phyloP scores from a whole-genome alignment of 768 basidiomycete species.

The Fibroporia radiculosa region DNA sequence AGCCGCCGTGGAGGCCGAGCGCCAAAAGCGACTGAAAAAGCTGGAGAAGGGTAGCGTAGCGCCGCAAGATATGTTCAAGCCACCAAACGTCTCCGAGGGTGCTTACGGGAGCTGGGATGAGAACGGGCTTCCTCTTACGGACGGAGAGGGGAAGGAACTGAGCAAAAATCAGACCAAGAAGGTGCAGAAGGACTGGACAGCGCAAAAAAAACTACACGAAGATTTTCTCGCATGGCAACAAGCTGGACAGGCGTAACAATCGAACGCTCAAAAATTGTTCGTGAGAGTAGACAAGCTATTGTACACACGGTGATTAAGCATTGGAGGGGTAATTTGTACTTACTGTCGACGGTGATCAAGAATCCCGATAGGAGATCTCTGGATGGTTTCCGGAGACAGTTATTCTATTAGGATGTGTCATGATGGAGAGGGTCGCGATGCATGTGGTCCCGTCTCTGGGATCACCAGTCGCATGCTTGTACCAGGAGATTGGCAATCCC shows the following conservation, averaged over 20 bases:
- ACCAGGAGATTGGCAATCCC: conserved; percentile 60
- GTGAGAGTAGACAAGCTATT: too few relatives aligned
- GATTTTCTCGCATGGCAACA: conserved; percentile 56
- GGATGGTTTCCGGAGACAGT: too few relatives aligned
- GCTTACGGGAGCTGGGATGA: conserved; percentile 82
- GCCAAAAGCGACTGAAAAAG: conserved; percentile 62
- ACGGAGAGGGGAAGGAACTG: conserved; percentile 76
- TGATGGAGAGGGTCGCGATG: too few relatives aligned
- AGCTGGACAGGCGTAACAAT: conserved; percentile 8
- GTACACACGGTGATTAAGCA: too few relatives aligned
- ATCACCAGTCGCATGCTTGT: conserved; percentile 58
- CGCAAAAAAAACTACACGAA: conserved; percentile 74
- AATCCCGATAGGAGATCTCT: too few relatives aligned
- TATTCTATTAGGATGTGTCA: too few relatives aligned
- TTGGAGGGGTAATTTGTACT: too few relatives aligned
- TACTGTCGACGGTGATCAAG: too few relatives aligned
- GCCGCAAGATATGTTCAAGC: conserved; percentile 77
- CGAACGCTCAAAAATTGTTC: too few relatives aligned
- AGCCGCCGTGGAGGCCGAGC: conserved; percentile 54
- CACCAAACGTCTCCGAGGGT: conserved; percentile 67
- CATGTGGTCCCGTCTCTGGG: too few relatives aligned
- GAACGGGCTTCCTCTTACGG: conserved; percentile 77
- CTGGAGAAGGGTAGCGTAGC: conserved; percentile 79
- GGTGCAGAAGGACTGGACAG: conserved; percentile 59
- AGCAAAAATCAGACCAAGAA: conserved; percentile 79